Conservation (phyloP, 257 asterid genomes). For the Cruciata laevipes region DNA sequence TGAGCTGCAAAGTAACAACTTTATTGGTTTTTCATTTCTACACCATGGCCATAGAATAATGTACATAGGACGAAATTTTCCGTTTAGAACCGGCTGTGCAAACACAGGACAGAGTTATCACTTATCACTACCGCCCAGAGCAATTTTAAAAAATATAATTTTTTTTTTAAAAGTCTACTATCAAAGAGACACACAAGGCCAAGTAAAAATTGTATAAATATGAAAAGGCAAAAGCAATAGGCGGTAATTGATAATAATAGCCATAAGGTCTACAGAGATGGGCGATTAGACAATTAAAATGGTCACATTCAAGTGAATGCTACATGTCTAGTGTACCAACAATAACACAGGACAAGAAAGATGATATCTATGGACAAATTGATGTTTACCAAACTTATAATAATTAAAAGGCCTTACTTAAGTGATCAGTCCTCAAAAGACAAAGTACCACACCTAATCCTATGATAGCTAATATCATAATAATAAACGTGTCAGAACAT, state of each 20-base stretch:
- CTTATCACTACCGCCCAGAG: neutral
- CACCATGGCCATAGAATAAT: neutral
- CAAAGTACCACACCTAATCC: neutral
- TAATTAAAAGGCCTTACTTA: neutral
- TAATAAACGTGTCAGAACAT: neutral
- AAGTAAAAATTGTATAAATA: neutral
- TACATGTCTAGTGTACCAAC: constrained; percentile 4
- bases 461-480: neutral
- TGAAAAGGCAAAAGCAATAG: constrained; percentile 1
- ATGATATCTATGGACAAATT: constrained; percentile 9
- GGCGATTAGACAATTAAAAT: neutral
- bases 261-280: neutral
- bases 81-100: neutral
- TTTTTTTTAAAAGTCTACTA: neutral
- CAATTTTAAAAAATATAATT: neutral
- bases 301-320: neutral
- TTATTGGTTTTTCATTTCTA: neutral
- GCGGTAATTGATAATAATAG: neutral
- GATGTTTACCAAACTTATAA: constrained; percentile 26
- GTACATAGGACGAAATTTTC: neutral
- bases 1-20: constrained; percentile 5
- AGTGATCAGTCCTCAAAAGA: neutral
- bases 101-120: neutral
- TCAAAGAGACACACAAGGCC: neutral
- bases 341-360: constrained; percentile 7